Evolutionary conservation across 75 land plant species (phyloP).

Genomic region (Adiantum capillusveneris): DNA sequence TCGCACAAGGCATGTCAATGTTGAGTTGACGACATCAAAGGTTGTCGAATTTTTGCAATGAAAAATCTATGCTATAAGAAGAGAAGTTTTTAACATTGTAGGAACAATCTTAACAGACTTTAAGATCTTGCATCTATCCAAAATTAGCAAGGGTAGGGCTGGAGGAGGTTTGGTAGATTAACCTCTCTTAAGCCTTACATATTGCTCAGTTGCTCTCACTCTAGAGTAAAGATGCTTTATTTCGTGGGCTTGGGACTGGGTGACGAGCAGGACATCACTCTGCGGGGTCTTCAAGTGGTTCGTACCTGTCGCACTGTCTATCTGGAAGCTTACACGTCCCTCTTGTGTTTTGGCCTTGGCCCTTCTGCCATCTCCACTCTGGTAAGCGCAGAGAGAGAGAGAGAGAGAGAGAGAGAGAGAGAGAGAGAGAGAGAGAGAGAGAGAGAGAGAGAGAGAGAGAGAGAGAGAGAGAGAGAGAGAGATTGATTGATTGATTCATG

Average conservation of each 20-base stretch:
- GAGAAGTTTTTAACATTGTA: too few species aligned
- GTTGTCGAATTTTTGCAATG: too few species aligned
- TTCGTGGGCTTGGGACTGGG: conserved; percentile 87
- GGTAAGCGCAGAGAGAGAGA: conserved; percentile 7
- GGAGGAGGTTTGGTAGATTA: too few species aligned
- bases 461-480: conserved; percentile 12
- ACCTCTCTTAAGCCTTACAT: too few species aligned
- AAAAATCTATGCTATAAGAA: too few species aligned
- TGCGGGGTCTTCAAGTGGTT: conserved; percentile 73
- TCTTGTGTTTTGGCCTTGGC: conserved; percentile 66
- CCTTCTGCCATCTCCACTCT: conserved; percentile 22
- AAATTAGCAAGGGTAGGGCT: too few species aligned
- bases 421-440: conserved; percentile 14
- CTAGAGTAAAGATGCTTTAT: conserved; percentile 79
- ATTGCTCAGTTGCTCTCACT: too few species aligned
- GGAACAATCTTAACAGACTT: too few species aligned
- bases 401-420: conserved; percentile 5
- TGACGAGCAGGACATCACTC: conserved; percentile 81
- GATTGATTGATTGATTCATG: neutral
- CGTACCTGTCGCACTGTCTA: conserved; percentile 52
- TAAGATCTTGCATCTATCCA: too few species aligned
- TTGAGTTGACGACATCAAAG: too few species aligned
- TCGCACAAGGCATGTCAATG: too few species aligned
- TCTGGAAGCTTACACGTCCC: conserved; percentile 93
- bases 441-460: conserved; percentile 13